Evolutionary conservation across 1,284 basidiomycete genomes (phyloP), one percentile per base, ranked within the genome.

Genomic region (Farysia itapuensis): DNA sequence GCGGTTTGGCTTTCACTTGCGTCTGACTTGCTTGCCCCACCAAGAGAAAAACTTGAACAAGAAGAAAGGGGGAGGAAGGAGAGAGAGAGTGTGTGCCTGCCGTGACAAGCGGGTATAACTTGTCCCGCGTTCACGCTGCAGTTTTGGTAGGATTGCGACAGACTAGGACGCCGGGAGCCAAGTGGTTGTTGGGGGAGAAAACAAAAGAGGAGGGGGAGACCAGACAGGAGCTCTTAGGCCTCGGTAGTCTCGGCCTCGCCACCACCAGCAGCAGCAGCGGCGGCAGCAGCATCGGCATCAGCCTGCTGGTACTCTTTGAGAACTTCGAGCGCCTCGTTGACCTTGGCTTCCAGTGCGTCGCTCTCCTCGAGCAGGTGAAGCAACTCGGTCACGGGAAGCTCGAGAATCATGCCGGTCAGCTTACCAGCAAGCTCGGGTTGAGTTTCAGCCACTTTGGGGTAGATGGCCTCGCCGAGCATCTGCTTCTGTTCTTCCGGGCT

Each of bases 401-500:
- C 74, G 46, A 76, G 65, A 46, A 76, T 73, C 74, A 76, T 76
- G 35, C 74, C 74, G 13, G 74, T 76, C 15, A 76, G 65, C 69
- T 76, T 76, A 34, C 74, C 74, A 30, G 74, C 74, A 23, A 75
- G 65, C 49, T 73, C 69, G 32, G 70, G 66, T 48, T 74, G 74
- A 35, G 40, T 46, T 21, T 59, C 67, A 15, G 65, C 66, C 45
- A 76, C 73, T 67, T 75, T 73, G 43, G 74, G 74, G 68, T 76
- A 76, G 60, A 76, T 74, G 22, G 74, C 74, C 61, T 76, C 74
- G 31, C 74, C 74, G 30, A 76, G 67, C 70, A 76, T 76, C 61
- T 76, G 74, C 74, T 76, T 76, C 67, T 76, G 74, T 64, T 76
- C 74, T 43, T 76, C 74, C 33, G 74, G 74, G 52, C 72, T 66